Evolutionary conservation across 2,329 filamentous ascomycete species (phyloP).

Genomic region (Aspergillus arachidicola): DNA sequence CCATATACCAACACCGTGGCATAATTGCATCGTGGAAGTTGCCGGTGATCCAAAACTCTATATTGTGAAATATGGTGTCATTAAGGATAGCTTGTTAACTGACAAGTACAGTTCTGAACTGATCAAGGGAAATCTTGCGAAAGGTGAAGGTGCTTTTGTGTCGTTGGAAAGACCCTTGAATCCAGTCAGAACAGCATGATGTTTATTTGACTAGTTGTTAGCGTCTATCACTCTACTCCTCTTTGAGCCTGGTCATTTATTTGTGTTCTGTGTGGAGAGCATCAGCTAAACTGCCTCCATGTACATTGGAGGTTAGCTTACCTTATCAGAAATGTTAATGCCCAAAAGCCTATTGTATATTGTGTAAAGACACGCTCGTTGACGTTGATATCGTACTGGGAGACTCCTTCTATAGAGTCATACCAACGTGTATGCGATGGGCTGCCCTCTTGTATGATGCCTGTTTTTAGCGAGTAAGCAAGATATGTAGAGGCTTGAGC

Average conservation of each 20-base stretch:
- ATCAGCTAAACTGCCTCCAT: not conserved
- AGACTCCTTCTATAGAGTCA: not conserved
- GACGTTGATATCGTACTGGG: not conserved
- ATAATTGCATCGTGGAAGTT: conserved; percentile 37
- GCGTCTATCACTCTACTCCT: not conserved
- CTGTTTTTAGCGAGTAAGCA: not conserved
- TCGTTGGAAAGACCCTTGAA: not conserved
- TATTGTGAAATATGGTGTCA: not conserved
- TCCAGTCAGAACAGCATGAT: not conserved
- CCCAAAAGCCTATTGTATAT: not conserved
- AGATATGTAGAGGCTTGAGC: not conserved
- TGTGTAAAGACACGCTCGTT: not conserved
- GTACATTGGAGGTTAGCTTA: not conserved
- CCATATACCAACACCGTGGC: conserved; percentile 48
- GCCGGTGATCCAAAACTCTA: not conserved
- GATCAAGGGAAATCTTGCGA: not conserved
- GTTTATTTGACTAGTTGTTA: not conserved
- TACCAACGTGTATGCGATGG: not conserved
- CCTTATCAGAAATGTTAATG: not conserved
- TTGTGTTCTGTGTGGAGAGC: not conserved
- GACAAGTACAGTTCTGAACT: not conserved
- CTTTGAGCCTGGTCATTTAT: not conserved
- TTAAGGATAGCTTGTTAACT: not conserved
- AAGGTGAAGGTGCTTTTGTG: not conserved
- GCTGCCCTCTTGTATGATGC: not conserved